A percentile compares a stretch with the other conserved stretches of the same genome.
Conservation (phyloP, 176 grass and related monocot species). For the Hordeum marinum region DNA sequence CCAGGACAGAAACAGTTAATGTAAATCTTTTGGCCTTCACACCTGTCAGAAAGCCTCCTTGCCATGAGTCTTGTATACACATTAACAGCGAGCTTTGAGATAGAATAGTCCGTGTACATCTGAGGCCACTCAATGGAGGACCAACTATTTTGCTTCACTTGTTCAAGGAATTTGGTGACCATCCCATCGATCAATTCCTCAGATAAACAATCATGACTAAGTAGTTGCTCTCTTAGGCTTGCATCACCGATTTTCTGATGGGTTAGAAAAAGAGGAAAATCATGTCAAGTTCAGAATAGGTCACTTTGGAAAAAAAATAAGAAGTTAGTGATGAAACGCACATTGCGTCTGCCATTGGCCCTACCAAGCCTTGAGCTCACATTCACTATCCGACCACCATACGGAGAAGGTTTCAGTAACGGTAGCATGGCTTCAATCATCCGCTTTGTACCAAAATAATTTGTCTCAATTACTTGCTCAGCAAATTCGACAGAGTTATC, state of each 20-base stretch:
- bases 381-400: constrained; percentile 72
- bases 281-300: background rate
- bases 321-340: constrained; percentile 5
- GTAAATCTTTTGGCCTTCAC: constrained; percentile 62
- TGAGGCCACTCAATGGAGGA: constrained; percentile 58
- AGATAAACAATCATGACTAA: constrained; percentile 54
- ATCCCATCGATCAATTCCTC: constrained; percentile 76
- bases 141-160: constrained; percentile 66
- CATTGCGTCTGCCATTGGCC: constrained; percentile 72
- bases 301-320: background rate
- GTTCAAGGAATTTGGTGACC: constrained; percentile 55
- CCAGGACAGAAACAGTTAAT: constrained; percentile 95
- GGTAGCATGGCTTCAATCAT: constrained; percentile 70
- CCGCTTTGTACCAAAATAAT: constrained; percentile 70
- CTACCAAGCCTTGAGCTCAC: constrained; percentile 86
- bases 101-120: constrained; percentile 83
- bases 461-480: constrained; percentile 71
- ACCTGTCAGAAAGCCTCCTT: constrained; percentile 31
- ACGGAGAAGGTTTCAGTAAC: constrained; percentile 56
- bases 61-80: constrained; percentile 61
- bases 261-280: background rate
- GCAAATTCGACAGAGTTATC: constrained; percentile 82
- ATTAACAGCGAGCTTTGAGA: constrained; percentile 92
- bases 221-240: constrained; percentile 51
- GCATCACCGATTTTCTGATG: constrained; percentile 62